Conservation (phyloP, 306 rosid species). For the Canavalia gladiata region DNA sequence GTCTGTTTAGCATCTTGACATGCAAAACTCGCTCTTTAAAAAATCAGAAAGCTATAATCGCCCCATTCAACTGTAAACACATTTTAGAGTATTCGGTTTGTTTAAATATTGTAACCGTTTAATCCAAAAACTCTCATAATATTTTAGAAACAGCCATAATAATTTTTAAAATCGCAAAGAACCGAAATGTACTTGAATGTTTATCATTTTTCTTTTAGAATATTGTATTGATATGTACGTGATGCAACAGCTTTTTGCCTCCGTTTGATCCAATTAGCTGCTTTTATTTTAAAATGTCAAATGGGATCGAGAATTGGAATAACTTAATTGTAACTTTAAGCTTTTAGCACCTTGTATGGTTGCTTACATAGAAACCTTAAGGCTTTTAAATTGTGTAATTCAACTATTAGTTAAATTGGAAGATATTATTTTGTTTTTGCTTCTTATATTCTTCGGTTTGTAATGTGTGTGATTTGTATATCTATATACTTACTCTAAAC, state of each 20-base stretch:
- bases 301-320: neutral
- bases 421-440: neutral
- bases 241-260: neutral
- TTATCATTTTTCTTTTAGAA: too few species aligned
- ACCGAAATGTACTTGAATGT: too few species aligned
- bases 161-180: too few species aligned
- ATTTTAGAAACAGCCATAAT: too few species aligned
- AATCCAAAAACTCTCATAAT: too few species aligned
- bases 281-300: neutral
- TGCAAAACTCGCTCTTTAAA: constrained; percentile 1
- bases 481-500: too few species aligned
- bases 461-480: too few species aligned
- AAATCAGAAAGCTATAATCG: too few species aligned
- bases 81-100: too few species aligned
- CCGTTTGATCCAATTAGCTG: neutral
- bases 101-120: too few species aligned
- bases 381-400: neutral
- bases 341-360: neutral
- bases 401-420: neutral
- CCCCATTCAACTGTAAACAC: too few species aligned
- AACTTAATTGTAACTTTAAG: neutral
- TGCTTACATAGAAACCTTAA: neutral
- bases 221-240: neutral
- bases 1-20: constrained; percentile 27
- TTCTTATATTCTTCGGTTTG: too few species aligned